phyloP scores from a whole-genome alignment of 306 rosid genomes.

The Vigna unguiculata region DNA sequence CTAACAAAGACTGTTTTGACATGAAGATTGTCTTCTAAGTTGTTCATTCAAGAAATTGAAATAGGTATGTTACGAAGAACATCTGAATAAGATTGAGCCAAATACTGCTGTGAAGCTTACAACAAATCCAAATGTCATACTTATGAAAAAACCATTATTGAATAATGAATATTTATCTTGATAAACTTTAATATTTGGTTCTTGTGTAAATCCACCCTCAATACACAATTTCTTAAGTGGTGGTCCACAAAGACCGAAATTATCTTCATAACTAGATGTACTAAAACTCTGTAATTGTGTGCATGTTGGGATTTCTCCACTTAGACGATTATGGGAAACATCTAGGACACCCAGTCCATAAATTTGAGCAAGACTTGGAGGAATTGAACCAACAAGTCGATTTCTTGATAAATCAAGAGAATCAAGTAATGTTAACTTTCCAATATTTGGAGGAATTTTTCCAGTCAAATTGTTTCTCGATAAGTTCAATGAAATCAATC shows the following conservation, averaged over 20 bases:
- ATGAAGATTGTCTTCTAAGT: not conserved
- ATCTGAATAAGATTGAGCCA: not conserved
- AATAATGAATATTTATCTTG: too few relatives aligned
- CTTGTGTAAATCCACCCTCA: too few relatives aligned
- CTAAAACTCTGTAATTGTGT: conserved; percentile 39
- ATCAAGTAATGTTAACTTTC: too few relatives aligned
- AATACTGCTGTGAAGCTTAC: not conserved
- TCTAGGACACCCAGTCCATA: conserved; percentile 11
- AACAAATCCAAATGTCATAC: conserved; percentile 24
- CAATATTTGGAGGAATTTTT: too few relatives aligned
- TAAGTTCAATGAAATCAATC: conserved; percentile 1
- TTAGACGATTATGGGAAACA: conserved; percentile 22
- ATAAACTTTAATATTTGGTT: too few relatives aligned
- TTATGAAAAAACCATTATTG: too few relatives aligned
- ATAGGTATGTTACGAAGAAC: conserved; percentile 21
- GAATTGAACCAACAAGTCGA: too few relatives aligned
- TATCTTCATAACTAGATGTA: conserved; percentile 23
- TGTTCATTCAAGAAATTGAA: conserved; percentile 9
- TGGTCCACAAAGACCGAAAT: conserved; percentile 27
- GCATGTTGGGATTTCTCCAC: conserved; percentile 14
- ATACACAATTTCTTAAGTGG: too few relatives aligned
- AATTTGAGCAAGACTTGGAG: too few relatives aligned
- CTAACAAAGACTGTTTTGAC: not conserved
- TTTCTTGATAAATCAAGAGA: too few relatives aligned
- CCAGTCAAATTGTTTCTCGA: too few relatives aligned